Evolutionary conservation across 805 yeast species (phyloP), one percentile per base, ranked within the genome.

Genomic region (Nakazawaea anatomiae): DNA sequence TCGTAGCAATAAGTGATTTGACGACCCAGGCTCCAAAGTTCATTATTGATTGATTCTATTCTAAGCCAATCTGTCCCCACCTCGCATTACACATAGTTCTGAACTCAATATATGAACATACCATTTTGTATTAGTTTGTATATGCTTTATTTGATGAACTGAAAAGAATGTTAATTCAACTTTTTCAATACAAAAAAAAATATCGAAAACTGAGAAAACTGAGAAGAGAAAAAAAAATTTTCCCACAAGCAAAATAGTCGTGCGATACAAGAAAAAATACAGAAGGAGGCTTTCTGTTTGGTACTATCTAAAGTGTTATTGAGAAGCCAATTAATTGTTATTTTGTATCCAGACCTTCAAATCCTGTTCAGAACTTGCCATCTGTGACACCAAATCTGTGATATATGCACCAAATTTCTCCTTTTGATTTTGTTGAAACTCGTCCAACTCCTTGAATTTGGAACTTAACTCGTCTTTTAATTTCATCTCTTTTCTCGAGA

Each of bases 111-210:
- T 18, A 32, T 32, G 2, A 32, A 47, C 51, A 47, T 47, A 47
- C 51, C 51, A 47, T 47, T 47, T 47, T 47, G 41, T 42, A 42
- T 47, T 47, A 32, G 18, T 42, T 42, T 47, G 14, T 38, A 47
- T 47, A 12, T 42, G 46, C 51, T 47, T n/a, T 47, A 18, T 32
- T 32, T 12, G 25, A 38, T 38, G 35, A 32, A 32, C 35, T 32
- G 35, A 11, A 38, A 38, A 12, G 18, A 12, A 38, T 11, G n/a
- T 18, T 38, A 38, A 18, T 38, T 11, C 40, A 38, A 38, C n/a
- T 38, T 38, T 38, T 38, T 38, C 40, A 38, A 38, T 38, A 38
- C 40, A 38, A 38, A 11, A 38, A 38, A 38, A 38, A 10, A 38
- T 38, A 38, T n/a, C 40, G 40, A 38, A 38, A 38, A 38, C 7